Conservation (phyloP, 106 monocot genomes). For the Vanilla planifolia region DNA sequence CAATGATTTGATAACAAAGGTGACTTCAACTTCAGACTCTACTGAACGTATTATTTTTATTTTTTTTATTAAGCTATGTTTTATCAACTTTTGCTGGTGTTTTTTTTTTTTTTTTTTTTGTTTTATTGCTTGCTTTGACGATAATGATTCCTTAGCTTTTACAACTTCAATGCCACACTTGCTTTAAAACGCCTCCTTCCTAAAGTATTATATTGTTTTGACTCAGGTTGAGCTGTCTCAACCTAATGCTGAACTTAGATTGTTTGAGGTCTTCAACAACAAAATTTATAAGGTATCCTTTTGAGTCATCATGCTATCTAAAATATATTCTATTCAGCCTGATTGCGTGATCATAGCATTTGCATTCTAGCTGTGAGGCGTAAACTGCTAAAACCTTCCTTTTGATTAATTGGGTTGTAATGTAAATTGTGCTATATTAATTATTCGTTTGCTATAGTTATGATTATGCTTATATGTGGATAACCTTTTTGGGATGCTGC, state of each 20-base stretch:
- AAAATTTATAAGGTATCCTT: slow-evolving; percentile 89
- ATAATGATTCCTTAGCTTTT: not conserved
- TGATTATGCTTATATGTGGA: not conserved
- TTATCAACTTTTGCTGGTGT: not conserved
- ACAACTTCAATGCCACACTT: not conserved
- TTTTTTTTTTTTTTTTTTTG: no score
- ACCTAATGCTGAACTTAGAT: slow-evolving; percentile 76
- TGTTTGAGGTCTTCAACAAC: slow-evolving; percentile 96
- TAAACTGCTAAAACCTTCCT: no score
- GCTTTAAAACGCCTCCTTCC: not conserved
- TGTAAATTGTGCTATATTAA: not conserved
- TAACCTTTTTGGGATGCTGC: not conserved
- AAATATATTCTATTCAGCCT: not conserved
- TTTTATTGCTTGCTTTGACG: no score
- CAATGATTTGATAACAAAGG: slow-evolving; percentile 85
- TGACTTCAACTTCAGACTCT: slow-evolving; percentile 3
- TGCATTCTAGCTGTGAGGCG: not conserved
- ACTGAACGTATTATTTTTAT: not conserved
- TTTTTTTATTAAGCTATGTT: not conserved
- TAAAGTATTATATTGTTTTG: slow-evolving; percentile 4
- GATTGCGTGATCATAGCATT: slow-evolving; percentile 1
- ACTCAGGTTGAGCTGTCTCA: slow-evolving; percentile 93
- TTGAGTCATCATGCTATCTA: not conserved
- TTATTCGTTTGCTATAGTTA: not conserved
- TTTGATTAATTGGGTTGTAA: not conserved